Evolutionary conservation across 352 stramenopile species (phyloP).

Genomic region (Globisporangium rhizosaccharum): DNA sequence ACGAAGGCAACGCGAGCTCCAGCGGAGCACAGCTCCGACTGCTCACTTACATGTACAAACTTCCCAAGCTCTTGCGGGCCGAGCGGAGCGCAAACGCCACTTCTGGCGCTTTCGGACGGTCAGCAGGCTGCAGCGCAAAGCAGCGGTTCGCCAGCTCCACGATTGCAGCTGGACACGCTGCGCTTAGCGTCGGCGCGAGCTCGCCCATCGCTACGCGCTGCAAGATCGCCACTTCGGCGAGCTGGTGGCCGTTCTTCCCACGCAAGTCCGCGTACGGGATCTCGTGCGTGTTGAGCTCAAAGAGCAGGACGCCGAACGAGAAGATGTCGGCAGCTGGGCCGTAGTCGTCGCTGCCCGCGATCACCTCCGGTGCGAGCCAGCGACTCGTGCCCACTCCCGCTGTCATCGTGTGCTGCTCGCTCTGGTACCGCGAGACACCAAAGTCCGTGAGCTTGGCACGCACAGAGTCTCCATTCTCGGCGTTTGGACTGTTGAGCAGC

Average conservation of each 20-base stretch:
- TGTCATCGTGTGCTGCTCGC: constrained; percentile 15
- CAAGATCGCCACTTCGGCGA: constrained; percentile 20
- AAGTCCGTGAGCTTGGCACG: constrained; percentile 21
- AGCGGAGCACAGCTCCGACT: too few relatives aligned
- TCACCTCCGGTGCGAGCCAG: constrained; percentile 19
- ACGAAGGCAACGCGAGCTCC: too few relatives aligned
- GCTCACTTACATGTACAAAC: too few relatives aligned
- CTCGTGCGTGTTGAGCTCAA: constrained; percentile 46
- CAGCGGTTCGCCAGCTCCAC: constrained; percentile 21
- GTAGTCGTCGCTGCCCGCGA: constrained; percentile 39
- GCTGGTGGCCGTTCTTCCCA: neutral
- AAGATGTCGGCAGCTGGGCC: constrained; percentile 48
- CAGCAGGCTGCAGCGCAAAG: constrained; percentile 16
- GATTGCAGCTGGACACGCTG: constrained; percentile 16
- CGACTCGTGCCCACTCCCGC: constrained; percentile 15
- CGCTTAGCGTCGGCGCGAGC: constrained; percentile 22
- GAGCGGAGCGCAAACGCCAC: constrained; percentile 12
- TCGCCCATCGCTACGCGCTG: constrained; percentile 23
- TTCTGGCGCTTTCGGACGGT: constrained; percentile 20
- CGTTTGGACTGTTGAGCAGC: constrained; percentile 21
- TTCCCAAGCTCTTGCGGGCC: neutral
- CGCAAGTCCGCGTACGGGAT: constrained; percentile 33
- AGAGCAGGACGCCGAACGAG: constrained; percentile 53
- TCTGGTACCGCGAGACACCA: constrained; percentile 14
- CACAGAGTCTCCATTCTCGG: constrained; percentile 9